Base-by-base conservation (phyloP, 1,284 basidiomycete genomes). In the Microbotryum saponariae region DNA sequence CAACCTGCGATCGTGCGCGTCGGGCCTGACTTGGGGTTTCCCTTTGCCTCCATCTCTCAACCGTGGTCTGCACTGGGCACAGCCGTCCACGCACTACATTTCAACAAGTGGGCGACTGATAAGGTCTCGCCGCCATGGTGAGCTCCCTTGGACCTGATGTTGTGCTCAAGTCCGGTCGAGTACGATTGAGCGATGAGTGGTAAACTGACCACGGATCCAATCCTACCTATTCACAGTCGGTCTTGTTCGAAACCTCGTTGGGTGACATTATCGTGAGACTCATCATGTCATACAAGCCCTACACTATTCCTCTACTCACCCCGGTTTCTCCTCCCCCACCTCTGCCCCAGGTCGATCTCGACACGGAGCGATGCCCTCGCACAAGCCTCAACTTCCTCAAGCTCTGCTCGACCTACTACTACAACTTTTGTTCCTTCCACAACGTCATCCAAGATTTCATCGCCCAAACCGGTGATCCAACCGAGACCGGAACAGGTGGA, bases 381-480 rank as follows among this genome's bases (percentile, higher is more conserved):
- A 89, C 87, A 44, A 91, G 88, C 77, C 83, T 89, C 75, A 98
- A 97, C 81, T 97, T 97, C 74, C 83, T 98, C 66, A 97, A 98
- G 76, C 81, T 98, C 58, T 97, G 92, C 79, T 94, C 94, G 79
- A 81, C 89, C 64, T 96, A 97, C 76, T 94, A 94, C 75, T 97
- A 96, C 80, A 93, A 91, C 74, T 79, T 96, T 67, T 89, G 91
- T 74, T 89, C 91, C 0, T 97, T 98, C 79, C 96, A 96, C 81
- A 96, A 97, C 77, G 93, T 98, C 9, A 91, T 92, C 45, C 94
- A 92, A 76, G 89, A 97, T 75, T 98, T 98, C 70, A 82, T 98
- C 58, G 92, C 92, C 16, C 94, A 98, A 77, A 82, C 84, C 3
- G 94, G 94, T 44, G 94, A 97, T 72, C 94, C 93, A 1, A 87